Conservation (phyloP, 768 basidiomycete species). For the Asterophora parasitica region DNA sequence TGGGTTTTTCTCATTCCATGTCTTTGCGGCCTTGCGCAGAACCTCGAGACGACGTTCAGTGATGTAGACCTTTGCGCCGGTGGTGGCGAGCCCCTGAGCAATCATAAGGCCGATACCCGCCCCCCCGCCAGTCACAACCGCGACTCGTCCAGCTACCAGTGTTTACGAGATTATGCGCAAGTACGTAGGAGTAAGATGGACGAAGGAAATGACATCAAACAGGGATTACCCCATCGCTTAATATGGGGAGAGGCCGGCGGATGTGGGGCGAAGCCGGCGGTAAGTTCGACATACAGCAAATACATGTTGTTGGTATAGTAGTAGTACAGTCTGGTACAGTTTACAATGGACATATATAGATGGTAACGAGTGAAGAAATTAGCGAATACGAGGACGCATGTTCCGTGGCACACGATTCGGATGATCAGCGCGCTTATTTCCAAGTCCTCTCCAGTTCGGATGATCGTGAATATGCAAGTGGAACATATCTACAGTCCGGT, state of each 20-base stretch:
- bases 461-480: slow-evolving; percentile 8
- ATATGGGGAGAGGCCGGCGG: no score
- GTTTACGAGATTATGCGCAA: no score
- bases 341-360: background rate
- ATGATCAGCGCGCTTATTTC: background rate
- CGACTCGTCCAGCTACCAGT: slow-evolving; percentile 54
- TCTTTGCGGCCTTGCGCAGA: slow-evolving; percentile 50
- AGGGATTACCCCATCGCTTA: no score
- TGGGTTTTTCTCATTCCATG: slow-evolving; percentile 40
- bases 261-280: no score
- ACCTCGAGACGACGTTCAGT: slow-evolving; percentile 65
- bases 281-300: no score
- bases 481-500: slow-evolving; percentile 5
- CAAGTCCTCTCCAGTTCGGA: slow-evolving; percentile 2
- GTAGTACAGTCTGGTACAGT: no score
- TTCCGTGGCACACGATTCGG: background rate
- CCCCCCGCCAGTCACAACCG: slow-evolving; percentile 50
- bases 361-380: no score
- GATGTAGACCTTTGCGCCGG: slow-evolving; percentile 80
- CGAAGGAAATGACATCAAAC: no score
- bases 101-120: slow-evolving; percentile 62
- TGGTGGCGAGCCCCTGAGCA: slow-evolving; percentile 65
- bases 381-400: background rate
- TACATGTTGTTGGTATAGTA: background rate
- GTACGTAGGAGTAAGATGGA: no score